Evolutionary conservation across 257 asterid species (phyloP), one percentile per base, ranked within the genome.

Genomic region (Perilla frutescens): DNA sequence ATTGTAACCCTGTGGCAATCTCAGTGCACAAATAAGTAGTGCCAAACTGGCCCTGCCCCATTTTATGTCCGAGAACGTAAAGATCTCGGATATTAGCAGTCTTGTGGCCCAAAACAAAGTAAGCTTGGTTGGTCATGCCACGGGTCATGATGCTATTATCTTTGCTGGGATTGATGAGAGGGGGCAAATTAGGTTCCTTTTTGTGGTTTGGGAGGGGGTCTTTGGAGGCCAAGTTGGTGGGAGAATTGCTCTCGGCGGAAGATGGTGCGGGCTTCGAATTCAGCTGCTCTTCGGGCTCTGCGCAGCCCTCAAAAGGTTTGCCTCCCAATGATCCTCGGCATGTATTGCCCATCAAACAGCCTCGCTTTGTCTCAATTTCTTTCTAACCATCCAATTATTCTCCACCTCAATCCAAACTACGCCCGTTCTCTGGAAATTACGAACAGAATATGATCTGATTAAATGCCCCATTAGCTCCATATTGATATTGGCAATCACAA

Each of bases 261-360:
- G 89, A 78, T 29, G 72, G 51, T 72, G 80, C 75, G 61, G 53
- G 73, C 79, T 85, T 89, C 76, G 87, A 71, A 73, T 43, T 70
- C 32, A 84, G 85, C 71, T 79, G 82, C 47, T 86, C 87, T 79
- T 86, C 85, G 67, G 96, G 93, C 81, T 80, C 82, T 49, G 73
- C 59, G 84, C 66, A 78, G 82, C 90, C 93, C 86, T 80, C 89
- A 69, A 81, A 80, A 57, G 89, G 70, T 80, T 88, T 86, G 73
- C 81, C 84, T 70, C 91, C 85, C 13, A 90, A 84, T 87, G 94
- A 90, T 79, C 97, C 96, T 70, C 98, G 96, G 96, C 98, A 92
- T 90, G 97, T 85, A 79, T 92, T 92, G 94, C 98, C 98, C 98
- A 92, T 92, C 79, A 90, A 92, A 85, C 95, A 79, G 79, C 76